Evolutionary conservation across 2,329 filamentous ascomycete genomes (phyloP).

Genomic region (Cadophora sp.): DNA sequence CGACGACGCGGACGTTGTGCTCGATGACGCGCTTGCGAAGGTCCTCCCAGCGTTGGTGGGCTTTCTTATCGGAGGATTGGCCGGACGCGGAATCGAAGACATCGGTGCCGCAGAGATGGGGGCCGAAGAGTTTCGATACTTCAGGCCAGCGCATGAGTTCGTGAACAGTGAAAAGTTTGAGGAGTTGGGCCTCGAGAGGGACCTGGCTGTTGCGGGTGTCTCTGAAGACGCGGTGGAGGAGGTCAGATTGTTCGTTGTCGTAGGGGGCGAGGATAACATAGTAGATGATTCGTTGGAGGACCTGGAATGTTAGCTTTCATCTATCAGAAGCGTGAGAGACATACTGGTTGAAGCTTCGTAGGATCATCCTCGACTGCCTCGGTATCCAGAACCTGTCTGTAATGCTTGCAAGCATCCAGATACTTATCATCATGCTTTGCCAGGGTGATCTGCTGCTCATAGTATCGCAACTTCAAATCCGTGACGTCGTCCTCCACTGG

Average conservation of each 20-base stretch:
- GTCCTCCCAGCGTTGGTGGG: constrained; percentile 88
- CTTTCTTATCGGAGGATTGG: constrained; percentile 77
- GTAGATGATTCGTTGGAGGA: constrained; percentile 94
- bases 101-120: constrained; percentile 86
- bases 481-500: constrained; percentile 89
- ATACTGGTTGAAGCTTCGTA: constrained; percentile 82
- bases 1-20: constrained; percentile 96
- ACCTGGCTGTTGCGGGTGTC: constrained; percentile 84
- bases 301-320: constrained; percentile 55
- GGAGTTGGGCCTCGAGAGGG: constrained; percentile 79
- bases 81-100: constrained; percentile 77
- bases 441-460: constrained; percentile 94
- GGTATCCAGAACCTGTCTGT: constrained; percentile 94
- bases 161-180: constrained; percentile 93
- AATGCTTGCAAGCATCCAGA: constrained; percentile 97
- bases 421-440: constrained; percentile 98
- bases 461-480: constrained; percentile 93
- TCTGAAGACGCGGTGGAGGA: constrained; percentile 89
- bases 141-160: constrained; percentile 99
- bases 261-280: constrained; percentile 96
- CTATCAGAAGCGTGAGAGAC: constrained; percentile 44
- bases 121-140: constrained; percentile 86
- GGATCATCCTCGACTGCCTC: constrained; percentile 93
- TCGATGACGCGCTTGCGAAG: constrained; percentile 98
- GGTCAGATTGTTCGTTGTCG: constrained; percentile 98